phyloP scores from a whole-genome alignment of 2,329 filamentous ascomycete genomes.

The Torrubiella hemipterigena region DNA sequence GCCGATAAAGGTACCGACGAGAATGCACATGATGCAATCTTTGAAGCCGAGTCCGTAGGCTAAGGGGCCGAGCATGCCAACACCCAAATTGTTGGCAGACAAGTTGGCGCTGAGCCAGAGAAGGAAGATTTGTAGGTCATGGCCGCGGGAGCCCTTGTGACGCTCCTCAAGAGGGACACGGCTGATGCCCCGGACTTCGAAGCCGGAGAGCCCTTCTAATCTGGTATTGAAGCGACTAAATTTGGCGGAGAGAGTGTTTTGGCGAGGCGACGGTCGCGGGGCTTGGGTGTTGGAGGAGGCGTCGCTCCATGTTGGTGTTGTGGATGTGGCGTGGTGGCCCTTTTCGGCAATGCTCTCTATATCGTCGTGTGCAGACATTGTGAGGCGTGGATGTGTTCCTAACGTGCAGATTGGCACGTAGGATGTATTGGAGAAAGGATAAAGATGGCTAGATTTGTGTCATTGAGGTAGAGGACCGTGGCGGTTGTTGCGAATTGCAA shows the following conservation, averaged over 20 bases:
- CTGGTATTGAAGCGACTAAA: conserved; percentile 10
- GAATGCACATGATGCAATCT: conserved; percentile 57
- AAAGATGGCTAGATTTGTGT: no score
- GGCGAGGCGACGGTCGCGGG: neutral
- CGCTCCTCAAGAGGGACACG: conserved; percentile 24
- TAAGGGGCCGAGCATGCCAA: conserved; percentile 57
- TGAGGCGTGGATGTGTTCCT: no score
- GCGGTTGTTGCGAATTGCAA: no score
- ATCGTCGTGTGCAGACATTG: neutral
- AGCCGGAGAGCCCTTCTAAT: conserved; percentile 19
- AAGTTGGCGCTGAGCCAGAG: conserved; percentile 33
- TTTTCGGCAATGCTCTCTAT: conserved; percentile 1
- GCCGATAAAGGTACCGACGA: conserved; percentile 69
- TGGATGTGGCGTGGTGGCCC: neutral
- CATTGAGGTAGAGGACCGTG: no score
- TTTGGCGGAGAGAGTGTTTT: neutral
- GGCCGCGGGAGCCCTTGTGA: conserved; percentile 16
- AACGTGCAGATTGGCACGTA: no score
- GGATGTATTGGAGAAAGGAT: no score
- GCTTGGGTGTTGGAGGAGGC: neutral
- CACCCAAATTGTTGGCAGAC: conserved; percentile 40
- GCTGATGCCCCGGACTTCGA: conserved; percentile 27
- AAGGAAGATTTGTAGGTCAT: conserved; percentile 25
- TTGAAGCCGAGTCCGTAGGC: conserved; percentile 61
- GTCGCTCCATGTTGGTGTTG: conserved; percentile 1